Conservation (phyloP, 805 yeast species). For the Sugiyamaella chiloensis region DNA sequence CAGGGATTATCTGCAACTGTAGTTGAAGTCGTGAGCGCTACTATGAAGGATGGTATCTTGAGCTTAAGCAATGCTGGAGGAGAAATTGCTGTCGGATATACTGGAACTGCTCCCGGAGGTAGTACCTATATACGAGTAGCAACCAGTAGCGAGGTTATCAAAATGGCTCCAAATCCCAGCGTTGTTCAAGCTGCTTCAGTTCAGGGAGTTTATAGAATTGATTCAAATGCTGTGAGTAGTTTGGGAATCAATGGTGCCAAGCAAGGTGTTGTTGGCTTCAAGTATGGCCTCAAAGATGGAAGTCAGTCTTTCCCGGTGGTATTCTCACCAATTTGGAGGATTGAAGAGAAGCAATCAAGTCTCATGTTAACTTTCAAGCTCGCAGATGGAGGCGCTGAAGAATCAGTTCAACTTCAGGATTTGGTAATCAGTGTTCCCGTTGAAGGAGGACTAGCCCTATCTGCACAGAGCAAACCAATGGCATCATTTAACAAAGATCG, state of each 20-base stretch:
- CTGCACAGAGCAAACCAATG: constrained; percentile 86
- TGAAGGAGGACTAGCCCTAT: constrained; percentile 53
- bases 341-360: constrained; percentile 79
- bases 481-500: constrained; percentile 88
- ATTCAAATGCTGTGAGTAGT: constrained; percentile 12
- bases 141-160: constrained; percentile 39
- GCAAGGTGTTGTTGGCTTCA: constrained; percentile 62
- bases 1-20: constrained; percentile 62
- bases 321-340: constrained; percentile 84
- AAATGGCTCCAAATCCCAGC: constrained; percentile 50
- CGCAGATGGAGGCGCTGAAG: constrained; percentile 44
- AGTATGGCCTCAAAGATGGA: constrained; percentile 55
- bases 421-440: constrained; percentile 60
- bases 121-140: constrained; percentile 11
- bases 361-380: constrained; percentile 70
- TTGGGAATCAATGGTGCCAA: constrained; percentile 9
- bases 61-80: constrained; percentile 67
- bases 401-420: constrained; percentile 44
- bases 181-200: constrained; percentile 45
- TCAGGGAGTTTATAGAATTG: constrained; percentile 24
- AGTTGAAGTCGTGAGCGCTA: constrained; percentile 81
- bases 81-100: constrained; percentile 79
- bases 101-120: constrained; percentile 27
- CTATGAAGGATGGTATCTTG: constrained; percentile 63
- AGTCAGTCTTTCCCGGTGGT: constrained; percentile 49